A percentile compares a stretch with the other conserved stretches of the same genome.
Conservation (phyloP, 2,329 filamentous ascomycete genomes). For the Penicillium vulpinum region DNA sequence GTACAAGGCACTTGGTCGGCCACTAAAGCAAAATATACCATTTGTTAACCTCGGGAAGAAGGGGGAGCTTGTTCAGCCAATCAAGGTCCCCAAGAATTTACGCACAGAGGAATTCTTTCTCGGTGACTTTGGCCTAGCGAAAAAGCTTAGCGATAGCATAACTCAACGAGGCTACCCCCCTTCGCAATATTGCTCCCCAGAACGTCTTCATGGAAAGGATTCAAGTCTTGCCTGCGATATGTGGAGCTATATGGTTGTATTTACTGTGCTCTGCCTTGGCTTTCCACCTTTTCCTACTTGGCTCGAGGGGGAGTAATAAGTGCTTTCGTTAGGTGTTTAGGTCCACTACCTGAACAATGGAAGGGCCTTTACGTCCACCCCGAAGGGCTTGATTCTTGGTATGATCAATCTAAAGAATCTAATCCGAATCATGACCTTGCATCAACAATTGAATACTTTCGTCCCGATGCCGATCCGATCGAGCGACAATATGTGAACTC, state of each 20-base stretch:
- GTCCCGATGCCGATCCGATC: slow-evolving; percentile 17
- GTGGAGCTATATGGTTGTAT: slow-evolving; percentile 33
- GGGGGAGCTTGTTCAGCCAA: neutral
- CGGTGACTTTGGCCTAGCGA: neutral
- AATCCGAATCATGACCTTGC: slow-evolving; percentile 7
- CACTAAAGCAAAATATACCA: neutral
- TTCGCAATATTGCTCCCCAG: slow-evolving; percentile 25
- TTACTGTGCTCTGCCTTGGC: slow-evolving; percentile 24
- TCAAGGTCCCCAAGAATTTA: neutral
- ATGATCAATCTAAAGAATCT: slow-evolving; percentile 23
- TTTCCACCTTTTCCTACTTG: slow-evolving; percentile 14
- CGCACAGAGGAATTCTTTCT: neutral
- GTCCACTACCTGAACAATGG: slow-evolving; percentile 28
- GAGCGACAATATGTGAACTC: slow-evolving; percentile 20
- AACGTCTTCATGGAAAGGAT: slow-evolving; percentile 26
- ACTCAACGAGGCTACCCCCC: slow-evolving; percentile 12
- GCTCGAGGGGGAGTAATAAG: slow-evolving; percentile 18
- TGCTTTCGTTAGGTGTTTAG: slow-evolving; percentile 19
- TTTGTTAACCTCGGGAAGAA: neutral
- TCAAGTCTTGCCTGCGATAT: slow-evolving; percentile 29
- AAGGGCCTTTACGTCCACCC: slow-evolving; percentile 20
- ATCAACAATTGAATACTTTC: slow-evolving; percentile 8
- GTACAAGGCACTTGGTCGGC: neutral
- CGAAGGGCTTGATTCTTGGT: slow-evolving; percentile 24
- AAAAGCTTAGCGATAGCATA: neutral